Evolutionary conservation across 202 grass and related monocot genomes (phyloP).

Genomic region (Saccharum hybrid): DNA sequence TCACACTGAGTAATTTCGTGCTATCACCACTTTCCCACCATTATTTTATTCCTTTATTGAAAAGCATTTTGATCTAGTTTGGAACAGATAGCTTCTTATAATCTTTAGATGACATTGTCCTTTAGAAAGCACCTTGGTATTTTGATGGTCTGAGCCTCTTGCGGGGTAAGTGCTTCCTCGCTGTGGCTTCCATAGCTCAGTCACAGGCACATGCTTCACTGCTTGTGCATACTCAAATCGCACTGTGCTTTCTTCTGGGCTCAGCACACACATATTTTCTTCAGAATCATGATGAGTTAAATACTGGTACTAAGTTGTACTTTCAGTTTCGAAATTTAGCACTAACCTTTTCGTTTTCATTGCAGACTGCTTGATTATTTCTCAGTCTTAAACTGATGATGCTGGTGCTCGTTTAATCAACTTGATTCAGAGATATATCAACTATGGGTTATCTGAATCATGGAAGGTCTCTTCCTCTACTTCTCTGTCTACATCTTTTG

Average conservation of each 20-base stretch:
- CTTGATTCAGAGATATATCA: constrained; percentile 38
- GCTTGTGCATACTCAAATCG: constrained; percentile 15
- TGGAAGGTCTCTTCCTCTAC: constrained; percentile 35
- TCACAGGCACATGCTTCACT: background rate
- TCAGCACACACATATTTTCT: constrained; percentile 14
- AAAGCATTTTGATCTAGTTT: constrained; percentile 44
- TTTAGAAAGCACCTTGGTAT: constrained; percentile 32
- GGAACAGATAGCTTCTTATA: constrained; percentile 28
- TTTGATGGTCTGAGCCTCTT: constrained; percentile 36
- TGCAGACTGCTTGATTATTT: constrained; percentile 35
- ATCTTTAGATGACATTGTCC: constrained; percentile 30
- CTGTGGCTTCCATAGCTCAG: constrained; percentile 17
- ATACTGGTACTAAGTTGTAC: constrained; percentile 6
- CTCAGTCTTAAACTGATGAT: constrained; percentile 30
- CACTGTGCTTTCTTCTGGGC: constrained; percentile 17
- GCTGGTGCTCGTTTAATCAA: constrained; percentile 32
- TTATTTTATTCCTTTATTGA: constrained; percentile 39
- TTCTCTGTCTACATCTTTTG: constrained; percentile 49
- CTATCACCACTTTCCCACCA: constrained; percentile 23
- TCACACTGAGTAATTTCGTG: constrained; percentile 36
- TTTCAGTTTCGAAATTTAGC: constrained; percentile 30
- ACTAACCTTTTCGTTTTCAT: constrained; percentile 45
- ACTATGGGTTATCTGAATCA: constrained; percentile 54
- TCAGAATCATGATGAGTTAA: constrained; percentile 19
- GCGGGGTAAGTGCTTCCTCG: constrained; percentile 32